Base-by-base conservation (phyloP, 2,329 filamentous ascomycete species). In the Monilinia fructigena region DNA sequence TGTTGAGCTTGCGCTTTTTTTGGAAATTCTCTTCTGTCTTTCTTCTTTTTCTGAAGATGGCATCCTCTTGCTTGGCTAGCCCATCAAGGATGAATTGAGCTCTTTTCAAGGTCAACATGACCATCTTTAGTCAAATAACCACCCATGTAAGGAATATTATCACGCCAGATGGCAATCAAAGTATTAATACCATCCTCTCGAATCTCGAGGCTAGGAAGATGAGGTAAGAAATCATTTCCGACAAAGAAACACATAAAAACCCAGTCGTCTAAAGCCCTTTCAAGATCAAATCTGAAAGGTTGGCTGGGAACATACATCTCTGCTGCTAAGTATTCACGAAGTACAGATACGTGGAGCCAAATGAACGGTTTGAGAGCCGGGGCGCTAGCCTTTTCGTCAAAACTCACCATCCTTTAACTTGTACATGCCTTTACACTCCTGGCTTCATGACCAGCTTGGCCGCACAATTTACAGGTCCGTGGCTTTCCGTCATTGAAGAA, bases 241-340 rank as follows among this genome's bases (percentile, higher is more conserved):
- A 98, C 94, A 77, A 98, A 98, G 80, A 96, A 98, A 80, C 94
- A 98, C 88, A 98, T 95, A 78, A 98, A 98, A 18, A 98, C 92
- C 95, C 94, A n/a, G n/a, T 98, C 94, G 78, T 98, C 95, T 67
- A 98, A 86, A 35, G 93, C 93, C n/a, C 95, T 88, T 79, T 99
- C 95, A 55, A 99, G 83, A 76, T 99, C 93, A 78, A 96, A 98
- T 65, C 86, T 86, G 79, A 98, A 98, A 1, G 89, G 89, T 71
- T 97, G 86, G 66, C 88, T 85, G 23, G 92, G 89, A 45, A 97
- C n/a, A n/a, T 90, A 85, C 74, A 99, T 87, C 79, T 99, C 95
- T 62, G 92, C 89, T 67, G 90, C 93, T 65, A 99, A 84, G 76
- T 99, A 99, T 79, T 99, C 95, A 74, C 95, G 87, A 65, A 99